Evolutionary conservation across 1,139 yeast genomes (phyloP).

Genomic region (Lizanozyma gosingica): DNA sequence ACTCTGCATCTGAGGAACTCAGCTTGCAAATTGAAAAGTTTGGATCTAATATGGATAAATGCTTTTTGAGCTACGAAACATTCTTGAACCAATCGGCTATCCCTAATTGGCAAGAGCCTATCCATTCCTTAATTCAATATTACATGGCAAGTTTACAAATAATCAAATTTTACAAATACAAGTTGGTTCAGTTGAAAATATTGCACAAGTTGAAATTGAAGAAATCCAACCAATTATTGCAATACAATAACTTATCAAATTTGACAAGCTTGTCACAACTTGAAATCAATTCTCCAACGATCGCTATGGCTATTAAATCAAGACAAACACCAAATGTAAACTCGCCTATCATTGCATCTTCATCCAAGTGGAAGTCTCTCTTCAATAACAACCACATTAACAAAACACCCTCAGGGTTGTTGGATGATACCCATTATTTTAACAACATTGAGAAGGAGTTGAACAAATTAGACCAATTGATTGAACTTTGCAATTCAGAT

Average conservation of each 20-base stretch:
- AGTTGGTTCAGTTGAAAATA: conserved; percentile 34
- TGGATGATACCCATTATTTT: conserved; percentile 16
- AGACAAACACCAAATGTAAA: neutral
- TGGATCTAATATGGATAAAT: conserved; percentile 38
- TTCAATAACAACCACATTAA: conserved; percentile 1
- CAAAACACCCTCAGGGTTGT: conserved; percentile 3
- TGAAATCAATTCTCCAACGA: conserved; percentile 30
- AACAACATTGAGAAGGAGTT: conserved; percentile 34
- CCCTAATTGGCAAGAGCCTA: conserved; percentile 41
- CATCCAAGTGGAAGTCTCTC: conserved; percentile 2
- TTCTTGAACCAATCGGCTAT: conserved; percentile 24
- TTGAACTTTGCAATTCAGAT: conserved; percentile 29
- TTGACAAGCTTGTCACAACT: conserved; percentile 19
- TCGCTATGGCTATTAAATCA: conserved; percentile 25
- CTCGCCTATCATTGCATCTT: neutral
- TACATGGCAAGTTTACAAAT: conserved; percentile 29
- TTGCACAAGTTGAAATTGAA: conserved; percentile 32
- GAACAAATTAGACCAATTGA: conserved; percentile 33
- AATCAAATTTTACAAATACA: conserved; percentile 37
- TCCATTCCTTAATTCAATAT: conserved; percentile 34
- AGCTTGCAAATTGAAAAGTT: conserved; percentile 27
- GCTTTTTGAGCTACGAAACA: conserved; percentile 32
- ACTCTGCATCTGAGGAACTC: conserved; percentile 9
- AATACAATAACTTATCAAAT: conserved; percentile 12
- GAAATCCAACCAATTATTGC: conserved; percentile 31